Conservation (phyloP, 768 basidiomycete species). For the Mrakia gelida region DNA sequence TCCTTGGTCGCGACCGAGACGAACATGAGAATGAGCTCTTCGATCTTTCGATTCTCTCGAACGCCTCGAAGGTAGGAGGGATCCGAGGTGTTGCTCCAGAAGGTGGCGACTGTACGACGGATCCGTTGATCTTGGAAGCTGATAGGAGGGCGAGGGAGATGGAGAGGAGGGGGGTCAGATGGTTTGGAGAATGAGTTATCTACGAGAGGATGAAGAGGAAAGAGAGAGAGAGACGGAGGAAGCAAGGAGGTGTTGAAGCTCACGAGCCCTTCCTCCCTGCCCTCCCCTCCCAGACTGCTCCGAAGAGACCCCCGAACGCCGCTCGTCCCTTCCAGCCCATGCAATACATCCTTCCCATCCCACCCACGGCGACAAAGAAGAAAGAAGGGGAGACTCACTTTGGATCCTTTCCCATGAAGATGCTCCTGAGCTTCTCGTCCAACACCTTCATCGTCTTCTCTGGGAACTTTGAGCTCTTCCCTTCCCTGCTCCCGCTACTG, state of each 20-base stretch:
- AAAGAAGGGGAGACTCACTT: conserved; percentile 55
- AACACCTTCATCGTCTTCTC: conserved; percentile 88
- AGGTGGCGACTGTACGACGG: conserved; percentile 82
- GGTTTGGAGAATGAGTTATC: not conserved
- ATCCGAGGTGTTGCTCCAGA: conserved; percentile 83
- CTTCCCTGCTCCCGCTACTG: conserved; percentile 52
- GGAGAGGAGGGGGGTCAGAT: not conserved
- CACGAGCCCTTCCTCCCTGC: conserved; percentile 9
- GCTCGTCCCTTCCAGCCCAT: not conserved
- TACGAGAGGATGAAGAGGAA: not conserved
- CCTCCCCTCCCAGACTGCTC: not conserved
- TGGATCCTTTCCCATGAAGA: conserved; percentile 87
- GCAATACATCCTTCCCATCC: not conserved
- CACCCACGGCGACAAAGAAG: not conserved
- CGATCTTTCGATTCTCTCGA: conserved; percentile 94
- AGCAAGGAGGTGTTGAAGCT: conserved; percentile 6
- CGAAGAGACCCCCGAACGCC: not conserved
- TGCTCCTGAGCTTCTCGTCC: conserved; percentile 81
- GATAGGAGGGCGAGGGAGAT: conserved; percentile 24
- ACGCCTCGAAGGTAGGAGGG: conserved; percentile 81
- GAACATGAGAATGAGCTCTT: conserved; percentile 94
- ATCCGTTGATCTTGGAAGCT: conserved; percentile 88
- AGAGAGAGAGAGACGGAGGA: not conserved
- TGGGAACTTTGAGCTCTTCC: conserved; percentile 85
- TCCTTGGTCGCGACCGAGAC: conserved; percentile 83